Evolutionary conservation across 2,329 filamentous ascomycete genomes (phyloP).

Genomic region (Fonsecaea erecta): DNA sequence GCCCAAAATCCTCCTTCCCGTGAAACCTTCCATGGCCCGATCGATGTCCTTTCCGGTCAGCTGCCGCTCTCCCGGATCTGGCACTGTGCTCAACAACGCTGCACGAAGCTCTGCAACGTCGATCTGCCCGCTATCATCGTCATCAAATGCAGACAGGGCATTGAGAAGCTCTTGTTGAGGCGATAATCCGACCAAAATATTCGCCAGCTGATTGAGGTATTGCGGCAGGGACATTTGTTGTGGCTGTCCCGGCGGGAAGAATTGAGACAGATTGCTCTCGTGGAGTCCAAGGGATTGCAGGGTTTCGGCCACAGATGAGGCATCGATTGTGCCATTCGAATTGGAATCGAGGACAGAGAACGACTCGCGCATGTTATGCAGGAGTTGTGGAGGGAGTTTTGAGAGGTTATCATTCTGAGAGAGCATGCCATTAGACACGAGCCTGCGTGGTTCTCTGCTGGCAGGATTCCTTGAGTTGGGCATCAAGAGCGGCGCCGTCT

Average conservation of each 20-base stretch:
- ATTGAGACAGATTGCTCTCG: conserved; percentile 73
- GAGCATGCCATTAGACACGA: conserved; percentile 28
- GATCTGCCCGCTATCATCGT: conserved; percentile 91
- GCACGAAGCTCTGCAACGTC: conserved; percentile 82
- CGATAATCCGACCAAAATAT: conserved; percentile 73
- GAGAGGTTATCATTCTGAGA: conserved; percentile 47
- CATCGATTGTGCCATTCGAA: conserved; percentile 80
- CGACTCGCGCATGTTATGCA: conserved; percentile 85
- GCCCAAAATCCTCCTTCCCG: conserved; percentile 79
- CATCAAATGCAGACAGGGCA: conserved; percentile 93
- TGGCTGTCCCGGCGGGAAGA: conserved; percentile 75
- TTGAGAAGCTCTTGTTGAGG: conserved; percentile 79
- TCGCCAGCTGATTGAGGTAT: conserved; percentile 82
- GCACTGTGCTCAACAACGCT: conserved; percentile 78
- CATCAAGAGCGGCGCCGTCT: background rate
- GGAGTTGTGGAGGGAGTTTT: conserved; percentile 74
- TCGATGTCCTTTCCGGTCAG: conserved; percentile 79
- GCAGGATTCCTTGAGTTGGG: background rate
- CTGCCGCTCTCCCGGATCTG: conserved; percentile 69
- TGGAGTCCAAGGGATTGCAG: conserved; percentile 71
- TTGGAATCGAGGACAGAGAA: conserved; percentile 93
- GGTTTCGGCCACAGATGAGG: conserved; percentile 85
- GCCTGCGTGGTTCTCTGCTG: conserved; percentile 18
- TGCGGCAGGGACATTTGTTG: conserved; percentile 80
- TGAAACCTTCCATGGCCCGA: conserved; percentile 84